A percentile compares a stretch with the other conserved stretches of the same genome.
phyloP scores from a whole-genome alignment of 2,329 filamentous ascomycete species.

The Curvularia hawaiiensis region DNA sequence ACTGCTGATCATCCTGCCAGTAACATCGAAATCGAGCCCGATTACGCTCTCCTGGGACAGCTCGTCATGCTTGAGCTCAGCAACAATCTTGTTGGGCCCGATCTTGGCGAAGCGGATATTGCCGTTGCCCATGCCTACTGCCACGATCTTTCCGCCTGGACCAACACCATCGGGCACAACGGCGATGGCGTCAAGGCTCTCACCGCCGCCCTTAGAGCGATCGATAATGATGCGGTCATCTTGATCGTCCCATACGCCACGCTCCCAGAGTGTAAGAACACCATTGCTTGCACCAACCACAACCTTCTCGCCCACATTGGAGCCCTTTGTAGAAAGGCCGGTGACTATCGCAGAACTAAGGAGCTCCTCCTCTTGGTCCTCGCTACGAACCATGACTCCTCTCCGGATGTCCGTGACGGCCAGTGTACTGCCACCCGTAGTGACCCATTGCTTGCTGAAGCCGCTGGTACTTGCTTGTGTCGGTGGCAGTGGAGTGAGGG shows the following conservation, averaged over 20 bases:
- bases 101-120: slow-evolving; percentile 77
- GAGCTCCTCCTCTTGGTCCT: slow-evolving; percentile 93
- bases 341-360: slow-evolving; percentile 80
- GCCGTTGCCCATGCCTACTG: slow-evolving; percentile 83
- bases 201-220: slow-evolving; percentile 64
- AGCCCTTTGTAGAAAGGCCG: slow-evolving; percentile 72
- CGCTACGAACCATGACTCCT: slow-evolving; percentile 85
- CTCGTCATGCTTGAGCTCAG: slow-evolving; percentile 77
- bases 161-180: slow-evolving; percentile 73
- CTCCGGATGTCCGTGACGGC: slow-evolving; percentile 87
- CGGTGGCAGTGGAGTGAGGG: slow-evolving; percentile 80
- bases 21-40: slow-evolving; percentile 80
- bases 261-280: slow-evolving; percentile 91
- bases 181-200: slow-evolving; percentile 80
- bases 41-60: slow-evolving; percentile 75
- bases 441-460: slow-evolving; percentile 93
- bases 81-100: slow-evolving; percentile 72
- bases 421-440: slow-evolving; percentile 87
- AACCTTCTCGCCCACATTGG: slow-evolving; percentile 74
- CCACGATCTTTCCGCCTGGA: slow-evolving; percentile 71
- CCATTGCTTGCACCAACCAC: slow-evolving; percentile 80
- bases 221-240: slow-evolving; percentile 86
- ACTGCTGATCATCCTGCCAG: slow-evolving; percentile 85
- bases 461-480: slow-evolving; percentile 82
- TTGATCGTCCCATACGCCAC: slow-evolving; percentile 93